Base-by-base conservation (phyloP, 2,329 filamentous ascomycete species). In the Penicillium oxalicum region DNA sequence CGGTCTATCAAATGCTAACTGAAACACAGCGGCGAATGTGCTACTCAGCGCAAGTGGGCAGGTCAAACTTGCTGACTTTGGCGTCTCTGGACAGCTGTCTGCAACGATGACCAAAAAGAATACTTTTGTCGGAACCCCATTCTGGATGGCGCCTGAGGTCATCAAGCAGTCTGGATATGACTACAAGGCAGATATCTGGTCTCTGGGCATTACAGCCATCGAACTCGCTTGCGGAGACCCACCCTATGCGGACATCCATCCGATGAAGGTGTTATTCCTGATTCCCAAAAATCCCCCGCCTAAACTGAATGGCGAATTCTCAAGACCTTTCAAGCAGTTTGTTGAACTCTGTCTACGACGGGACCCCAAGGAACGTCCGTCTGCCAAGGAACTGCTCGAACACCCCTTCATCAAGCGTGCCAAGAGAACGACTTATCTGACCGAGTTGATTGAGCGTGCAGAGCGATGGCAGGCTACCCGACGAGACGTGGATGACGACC, bases 61-160 rank as follows among this genome's bases (percentile, higher is more conserved):
- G 72, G 91, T 98, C 60, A 98, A 98, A 70, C 77, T 97, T 48
- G 91, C 91, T 11, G 91, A 98, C 68, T 98, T 98, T 72, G 91
- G 91, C 50, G 93, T 98, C 5, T 96, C 91, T 1, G 91, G 91
- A 27, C 93, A 97, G 71, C 79, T 97, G 24, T 94, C 91, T 8
- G 91, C 91, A 5, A 98, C 91, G 43, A 97, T 97, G 91, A 96
- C 91, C 54, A 97, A 97, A 78, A 97, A 97, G 75, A 97, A 97
- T 67, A 97, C 91, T 0, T 98, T 97, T 68, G 91, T 98, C 29
- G 93, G 93, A 32, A 97, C 91, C 0, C 91, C 93, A 1, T 98
- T 97, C 68, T 98, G 93, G 93, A 98, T 98, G 91, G 91, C 93
- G 2, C 91, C 91, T 9, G 91, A 98, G 72, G 91, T 97, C 47